These are phyloP conservation scores for Neonectria faginata DNA, from an alignment of 2,329 filamentous ascomycete species.

Conservation along the genomic window DNA sequence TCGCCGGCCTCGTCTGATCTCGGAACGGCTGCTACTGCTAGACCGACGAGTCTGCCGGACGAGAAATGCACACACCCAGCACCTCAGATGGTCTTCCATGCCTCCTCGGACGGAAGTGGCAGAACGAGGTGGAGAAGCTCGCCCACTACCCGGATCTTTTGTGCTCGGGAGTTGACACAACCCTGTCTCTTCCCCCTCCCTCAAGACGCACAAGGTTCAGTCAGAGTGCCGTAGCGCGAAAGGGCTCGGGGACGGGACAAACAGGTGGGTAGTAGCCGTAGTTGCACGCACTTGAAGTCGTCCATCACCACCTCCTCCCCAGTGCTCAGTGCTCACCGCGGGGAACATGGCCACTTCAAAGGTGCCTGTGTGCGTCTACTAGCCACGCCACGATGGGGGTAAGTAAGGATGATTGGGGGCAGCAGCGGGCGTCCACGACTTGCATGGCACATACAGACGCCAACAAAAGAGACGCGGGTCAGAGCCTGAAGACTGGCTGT, in stretches of 20 bases:
- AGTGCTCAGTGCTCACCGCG: slow-evolving; percentile 1
- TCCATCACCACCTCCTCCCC: slow-evolving; percentile 12
- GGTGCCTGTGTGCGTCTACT: slow-evolving; percentile 13
- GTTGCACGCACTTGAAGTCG: slow-evolving; percentile 19
- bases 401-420: not conserved
- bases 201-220: slow-evolving; percentile 21
- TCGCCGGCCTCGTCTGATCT: slow-evolving; percentile 3
- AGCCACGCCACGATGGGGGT: not conserved
- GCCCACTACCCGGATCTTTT: slow-evolving; percentile 33
- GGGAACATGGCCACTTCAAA: slow-evolving; percentile 25
- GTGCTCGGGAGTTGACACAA: slow-evolving; percentile 29
- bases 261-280: slow-evolving; percentile 36
- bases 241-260: slow-evolving; percentile 20
- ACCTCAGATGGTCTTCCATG: slow-evolving; percentile 10
- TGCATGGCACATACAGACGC: slow-evolving; percentile 3
- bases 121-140: slow-evolving; percentile 21
- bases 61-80: slow-evolving; percentile 28
- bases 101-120: slow-evolving; percentile 10
- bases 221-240: slow-evolving; percentile 13
- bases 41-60: slow-evolving; percentile 16
- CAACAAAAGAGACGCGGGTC: slow-evolving; percentile 23
- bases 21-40: not conserved
- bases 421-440: slow-evolving; percentile 8
- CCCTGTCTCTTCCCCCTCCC: slow-evolving; percentile 14
- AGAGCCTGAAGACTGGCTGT: slow-evolving; percentile 22